Conservation (phyloP, 495 filamentous ascomycete species). For the Xylaria flabelliformis region DNA sequence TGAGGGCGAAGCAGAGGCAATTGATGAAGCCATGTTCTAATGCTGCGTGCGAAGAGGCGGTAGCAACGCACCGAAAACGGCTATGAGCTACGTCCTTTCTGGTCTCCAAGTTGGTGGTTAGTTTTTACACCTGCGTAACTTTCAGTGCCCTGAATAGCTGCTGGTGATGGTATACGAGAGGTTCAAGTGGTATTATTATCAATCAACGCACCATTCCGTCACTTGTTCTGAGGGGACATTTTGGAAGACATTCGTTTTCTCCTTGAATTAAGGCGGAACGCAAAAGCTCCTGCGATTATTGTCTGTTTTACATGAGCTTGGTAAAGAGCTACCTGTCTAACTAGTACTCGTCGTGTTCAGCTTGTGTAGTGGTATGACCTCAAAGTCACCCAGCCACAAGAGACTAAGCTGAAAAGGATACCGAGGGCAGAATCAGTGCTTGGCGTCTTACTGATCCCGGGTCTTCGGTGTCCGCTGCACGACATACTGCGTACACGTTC, state of each 20-base stretch:
- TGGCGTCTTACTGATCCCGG: constrained; percentile 12
- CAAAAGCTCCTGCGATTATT: background rate
- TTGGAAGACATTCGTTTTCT: background rate
- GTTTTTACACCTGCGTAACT: background rate
- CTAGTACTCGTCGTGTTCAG: constrained; percentile 3
- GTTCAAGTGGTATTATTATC: background rate
- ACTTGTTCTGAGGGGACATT: background rate
- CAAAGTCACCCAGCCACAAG: constrained; percentile 31
- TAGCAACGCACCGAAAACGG: background rate
- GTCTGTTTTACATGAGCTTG: constrained; percentile 1
- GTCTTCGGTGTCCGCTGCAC: constrained; percentile 33
- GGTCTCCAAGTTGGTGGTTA: background rate
- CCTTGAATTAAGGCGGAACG: background rate
- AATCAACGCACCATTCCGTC: background rate
- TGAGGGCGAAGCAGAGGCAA: constrained; percentile 38
- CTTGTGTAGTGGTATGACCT: constrained; percentile 12
- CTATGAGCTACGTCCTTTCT: background rate
- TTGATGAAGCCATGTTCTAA: constrained; percentile 32
- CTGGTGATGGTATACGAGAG: background rate
- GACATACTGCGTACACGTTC: background rate
- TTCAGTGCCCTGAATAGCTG: background rate
- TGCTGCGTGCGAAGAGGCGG: background rate
- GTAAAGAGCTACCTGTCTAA: background rate
- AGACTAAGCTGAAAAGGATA: constrained; percentile 38
- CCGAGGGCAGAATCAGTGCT: constrained; percentile 16